Evolutionary conservation across 768 basidiomycete species (phyloP), one percentile per base, ranked within the genome.

Genomic region (Naganishia vaughanmartiniae): DNA sequence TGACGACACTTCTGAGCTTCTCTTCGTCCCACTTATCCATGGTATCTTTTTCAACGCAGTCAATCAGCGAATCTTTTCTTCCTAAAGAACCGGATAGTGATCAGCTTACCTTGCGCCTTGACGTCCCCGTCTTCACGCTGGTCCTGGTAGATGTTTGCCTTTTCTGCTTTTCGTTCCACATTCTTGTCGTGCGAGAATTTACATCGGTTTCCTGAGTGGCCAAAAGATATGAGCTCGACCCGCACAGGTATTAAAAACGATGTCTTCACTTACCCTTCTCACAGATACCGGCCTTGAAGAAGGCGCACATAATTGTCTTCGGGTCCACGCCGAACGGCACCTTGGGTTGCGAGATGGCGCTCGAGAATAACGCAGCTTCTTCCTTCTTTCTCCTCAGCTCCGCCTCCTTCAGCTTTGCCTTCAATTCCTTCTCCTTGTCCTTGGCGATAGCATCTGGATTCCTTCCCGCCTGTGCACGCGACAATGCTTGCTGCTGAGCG

Each of bases 1-100:
- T 74, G 0, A 98, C 92, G 68, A 98, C 96, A n/a, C 83, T 87
- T 46, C 87, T 85, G 69, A 99, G 84, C 82, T 97, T 97, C 77
- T 89, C 93, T 72, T 98, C 91, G 82, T 96, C 93, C 96, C 96
- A 99, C 72, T 84, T 88, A 75, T 96, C 93, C 96, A 98, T 98
- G 14, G 92, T 93, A 83, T 98, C 94, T 93, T 73, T 14, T 28
- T n/a, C 5, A 63, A 45, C 28, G 33, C 33, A 34, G 2, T 31
- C 30, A 5, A 4, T 31, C 9, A 67, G 60, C 51, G n/a, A 31
- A 33, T 19, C 36, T 17, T 31, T 7, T 33, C 14, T 19, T 31
- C 15, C 54, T 21, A 21, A 33, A 30, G 17, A 2, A 21, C 26
- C 4, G 6, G 30, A 12, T 19, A 31, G 30, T 55, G 17, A 30